phyloP scores from a whole-genome alignment of 75 land plant genomes.

The Sequoiadendron giganteum region DNA sequence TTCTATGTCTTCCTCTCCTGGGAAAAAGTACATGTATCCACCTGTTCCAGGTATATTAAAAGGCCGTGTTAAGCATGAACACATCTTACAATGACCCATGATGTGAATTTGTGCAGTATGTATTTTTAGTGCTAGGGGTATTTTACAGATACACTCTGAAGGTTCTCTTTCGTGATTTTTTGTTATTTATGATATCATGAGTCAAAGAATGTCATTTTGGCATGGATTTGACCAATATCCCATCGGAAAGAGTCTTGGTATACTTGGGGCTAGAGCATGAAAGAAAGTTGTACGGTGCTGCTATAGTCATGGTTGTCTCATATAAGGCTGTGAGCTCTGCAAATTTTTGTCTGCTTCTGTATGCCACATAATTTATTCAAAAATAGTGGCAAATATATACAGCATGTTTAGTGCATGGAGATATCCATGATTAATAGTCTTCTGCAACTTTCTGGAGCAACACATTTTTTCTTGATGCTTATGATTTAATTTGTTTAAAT shows the following conservation, averaged over 20 bases:
- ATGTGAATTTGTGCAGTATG: constrained; percentile 9
- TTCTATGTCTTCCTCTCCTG: constrained; percentile 9
- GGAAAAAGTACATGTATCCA: constrained; percentile 3
- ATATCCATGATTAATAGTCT: neutral
- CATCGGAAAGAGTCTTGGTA: neutral
- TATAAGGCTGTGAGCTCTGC: neutral
- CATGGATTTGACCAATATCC: neutral
- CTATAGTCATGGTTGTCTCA: neutral
- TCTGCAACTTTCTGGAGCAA: neutral
- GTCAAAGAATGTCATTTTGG: neutral
- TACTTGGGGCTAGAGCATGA: neutral
- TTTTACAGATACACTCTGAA: neutral
- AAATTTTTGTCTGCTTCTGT: neutral
- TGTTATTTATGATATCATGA: neutral
- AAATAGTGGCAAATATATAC: constrained; percentile 5
- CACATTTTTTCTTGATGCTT: neutral
- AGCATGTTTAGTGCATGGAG: too few relatives aligned
- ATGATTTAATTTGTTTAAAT: neutral
- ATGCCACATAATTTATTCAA: neutral
- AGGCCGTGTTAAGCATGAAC: constrained; percentile 29
- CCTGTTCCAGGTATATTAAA: constrained; percentile 32
- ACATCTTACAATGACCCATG: neutral
- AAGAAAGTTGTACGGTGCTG: neutral
- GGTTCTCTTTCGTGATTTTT: neutral
- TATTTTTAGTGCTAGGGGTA: neutral